Percentiles rank a stretch among this genome's conserved stretches.
phyloP scores from a whole-genome alignment of 2,329 filamentous ascomycete genomes.

The Nannizziopsis barbatae region DNA sequence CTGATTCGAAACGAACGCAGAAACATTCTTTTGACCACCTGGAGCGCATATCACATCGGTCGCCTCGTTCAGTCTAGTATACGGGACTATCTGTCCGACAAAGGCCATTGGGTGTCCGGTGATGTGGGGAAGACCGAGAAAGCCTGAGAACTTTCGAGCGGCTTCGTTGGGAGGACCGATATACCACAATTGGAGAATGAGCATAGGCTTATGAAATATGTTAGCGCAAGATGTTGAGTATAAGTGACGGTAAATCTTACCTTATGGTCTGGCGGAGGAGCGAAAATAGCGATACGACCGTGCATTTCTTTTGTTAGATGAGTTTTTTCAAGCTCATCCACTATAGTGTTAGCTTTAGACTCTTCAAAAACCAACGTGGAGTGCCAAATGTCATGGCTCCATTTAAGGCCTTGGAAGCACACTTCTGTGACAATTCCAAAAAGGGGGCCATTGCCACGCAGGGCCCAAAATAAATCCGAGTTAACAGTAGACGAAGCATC shows the following conservation, averaged over 20 bases:
- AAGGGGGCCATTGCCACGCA: conserved; percentile 28
- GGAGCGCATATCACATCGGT: conserved; percentile 1
- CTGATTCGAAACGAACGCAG: conserved; percentile 1
- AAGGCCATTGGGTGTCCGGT: not conserved
- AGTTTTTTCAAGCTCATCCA: not conserved
- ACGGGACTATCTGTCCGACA: conserved; percentile 4
- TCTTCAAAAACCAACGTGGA: not conserved
- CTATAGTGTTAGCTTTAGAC: not conserved
- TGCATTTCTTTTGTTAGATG: not conserved
- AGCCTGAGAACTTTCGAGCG: not conserved
- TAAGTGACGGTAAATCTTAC: not conserved
- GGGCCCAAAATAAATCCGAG: conserved; percentile 28
- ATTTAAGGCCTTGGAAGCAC: not conserved
- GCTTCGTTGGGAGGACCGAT: conserved; percentile 3
- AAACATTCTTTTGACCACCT: conserved; percentile 3
- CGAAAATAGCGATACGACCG: not conserved
- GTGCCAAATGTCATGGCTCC: conserved; percentile 4
- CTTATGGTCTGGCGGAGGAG: not conserved
- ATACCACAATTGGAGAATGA: conserved; percentile 5
- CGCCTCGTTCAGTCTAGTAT: conserved; percentile 3
- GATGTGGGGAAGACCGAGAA: conserved; percentile 1
- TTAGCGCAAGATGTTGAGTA: not conserved
- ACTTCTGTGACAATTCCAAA: conserved; percentile 23
- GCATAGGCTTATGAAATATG: not conserved
- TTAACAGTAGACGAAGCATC: conserved; percentile 19